A percentile compares a stretch with the other conserved stretches of the same genome.
Conservation (phyloP, 2,329 filamentous ascomycete genomes). For the Fusarium pseudonygamai region DNA sequence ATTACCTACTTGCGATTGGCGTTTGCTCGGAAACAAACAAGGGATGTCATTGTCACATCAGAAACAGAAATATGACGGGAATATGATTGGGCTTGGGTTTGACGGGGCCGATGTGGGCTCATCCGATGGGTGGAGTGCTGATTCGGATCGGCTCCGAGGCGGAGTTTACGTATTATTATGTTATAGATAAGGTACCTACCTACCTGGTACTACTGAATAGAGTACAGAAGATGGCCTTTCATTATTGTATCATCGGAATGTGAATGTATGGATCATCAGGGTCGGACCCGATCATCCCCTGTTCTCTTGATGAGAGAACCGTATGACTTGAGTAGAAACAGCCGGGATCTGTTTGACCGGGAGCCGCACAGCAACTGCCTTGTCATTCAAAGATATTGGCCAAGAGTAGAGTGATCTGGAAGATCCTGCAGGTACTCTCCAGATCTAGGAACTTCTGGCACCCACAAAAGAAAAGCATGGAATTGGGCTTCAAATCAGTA, state of each 20-base stretch:
- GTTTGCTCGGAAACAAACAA: slow-evolving; percentile 30
- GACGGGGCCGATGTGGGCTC: slow-evolving; percentile 25
- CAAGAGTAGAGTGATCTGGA: not conserved
- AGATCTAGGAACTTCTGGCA: not conserved
- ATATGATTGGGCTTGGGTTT: not conserved
- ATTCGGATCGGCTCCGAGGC: slow-evolving; percentile 27
- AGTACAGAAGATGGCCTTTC: not conserved
- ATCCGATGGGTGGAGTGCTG: not conserved
- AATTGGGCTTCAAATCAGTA: not conserved
- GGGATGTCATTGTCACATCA: not conserved
- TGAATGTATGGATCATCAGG: not conserved
- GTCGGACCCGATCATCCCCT: not conserved
- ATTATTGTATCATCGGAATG: not conserved
- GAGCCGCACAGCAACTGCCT: too few relatives aligned
- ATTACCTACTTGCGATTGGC: slow-evolving; percentile 27
- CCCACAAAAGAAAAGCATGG: not conserved
- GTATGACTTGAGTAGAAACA: not conserved
- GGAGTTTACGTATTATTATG: slow-evolving; percentile 2
- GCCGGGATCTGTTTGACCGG: not conserved
- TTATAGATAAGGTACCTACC: not conserved
- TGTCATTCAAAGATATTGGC: not conserved
- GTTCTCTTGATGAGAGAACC: not conserved
- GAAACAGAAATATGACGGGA: not conserved
- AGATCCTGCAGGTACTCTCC: not conserved
- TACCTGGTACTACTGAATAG: not conserved